Conservation (phyloP, 164 flowering plant genomes). For the Magnolia kwangsiensis region DNA sequence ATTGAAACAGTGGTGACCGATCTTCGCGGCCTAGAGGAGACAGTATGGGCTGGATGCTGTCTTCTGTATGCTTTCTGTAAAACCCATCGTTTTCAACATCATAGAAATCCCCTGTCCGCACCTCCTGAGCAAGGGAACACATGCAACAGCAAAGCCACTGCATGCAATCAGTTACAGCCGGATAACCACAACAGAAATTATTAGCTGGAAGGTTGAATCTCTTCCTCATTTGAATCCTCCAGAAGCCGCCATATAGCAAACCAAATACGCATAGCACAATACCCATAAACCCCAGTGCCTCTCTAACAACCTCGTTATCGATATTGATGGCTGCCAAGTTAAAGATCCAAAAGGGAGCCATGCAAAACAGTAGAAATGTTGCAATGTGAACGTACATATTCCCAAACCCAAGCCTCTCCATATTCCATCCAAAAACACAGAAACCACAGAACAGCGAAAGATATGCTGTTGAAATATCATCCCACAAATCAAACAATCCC, state of each 20-base stretch:
- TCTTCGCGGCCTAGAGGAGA: conserved; percentile 47
- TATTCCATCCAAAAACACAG: conserved; percentile 98
- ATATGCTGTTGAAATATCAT: conserved; percentile 77
- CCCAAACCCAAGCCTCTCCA: conserved; percentile 96
- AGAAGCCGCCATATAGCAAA: conserved; percentile 90
- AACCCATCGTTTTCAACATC: conserved; percentile 69
- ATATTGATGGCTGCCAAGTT: conserved; percentile 78
- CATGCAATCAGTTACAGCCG: conserved; percentile 66
- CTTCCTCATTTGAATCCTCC: conserved; percentile 97
- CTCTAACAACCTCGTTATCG: conserved; percentile 53
- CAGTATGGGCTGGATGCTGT: conserved; percentile 12
- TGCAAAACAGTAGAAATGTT: conserved; percentile 75
- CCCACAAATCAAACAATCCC: conserved; percentile 83
- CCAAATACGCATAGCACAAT: conserved; percentile 73
- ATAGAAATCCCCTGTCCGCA: conserved; percentile 73
- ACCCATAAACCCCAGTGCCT: conserved; percentile 58
- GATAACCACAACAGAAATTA: conserved; percentile 54
- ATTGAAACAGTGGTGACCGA: conserved; percentile 19
- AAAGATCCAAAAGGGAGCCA: conserved; percentile 90
- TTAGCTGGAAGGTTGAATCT: conserved; percentile 69
- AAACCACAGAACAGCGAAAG: conserved; percentile 80
- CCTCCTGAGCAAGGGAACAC: conserved; percentile 96
- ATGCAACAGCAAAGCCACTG: conserved; percentile 94
- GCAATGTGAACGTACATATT: conserved; percentile 96
- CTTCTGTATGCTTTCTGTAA: conserved; percentile 29